Evolutionary conservation across 2,329 filamentous ascomycete species (phyloP), one percentile per base, ranked within the genome.

Genomic region (Simplicillium aogashimaense): DNA sequence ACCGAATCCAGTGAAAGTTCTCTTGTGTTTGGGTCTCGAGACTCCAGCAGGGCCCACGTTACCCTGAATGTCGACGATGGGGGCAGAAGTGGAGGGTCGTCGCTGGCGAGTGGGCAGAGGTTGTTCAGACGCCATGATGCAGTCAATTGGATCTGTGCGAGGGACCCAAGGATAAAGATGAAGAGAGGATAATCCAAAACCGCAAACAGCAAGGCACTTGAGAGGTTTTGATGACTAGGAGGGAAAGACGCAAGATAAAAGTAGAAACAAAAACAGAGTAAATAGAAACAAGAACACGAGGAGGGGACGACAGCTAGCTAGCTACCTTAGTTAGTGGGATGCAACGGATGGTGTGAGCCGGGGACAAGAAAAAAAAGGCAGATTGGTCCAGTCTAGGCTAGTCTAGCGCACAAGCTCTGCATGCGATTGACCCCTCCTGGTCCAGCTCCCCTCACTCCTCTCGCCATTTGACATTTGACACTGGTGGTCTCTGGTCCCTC

Each of bases 1-100:
- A 29, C 88, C 89, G 57, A 97, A 92, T 8, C 92, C 92, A 9
- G 92, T 98, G 50, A 86, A 85, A n/a, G 90, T 97, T 51, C 92
- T 79, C 72, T 87, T 95, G 69, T 98, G 92, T 69, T 97, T 98
- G 35, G 92, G 92, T 45, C 92, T 76, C 18, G 76, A 78, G 65
- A 84, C 81, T 58, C 94, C 90, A 33, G 81, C 82, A 32, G 88
- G 87, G n/a, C 83, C 83, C 42, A 95, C 78, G 14, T 86, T 82
- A 48, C 88, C 89, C 61, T 86, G 74, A 46, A 97, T 81, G 58
- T 95, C 87, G 48, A 85, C 78, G 51, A 95, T 81, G 36, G 89
- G 89, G 51, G 86, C 86, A 49, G 83, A 79, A 43, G 76, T 82
- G 15, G 87, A 94, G 43, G 85, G 87, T 50, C 78, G 84, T 51